Percentiles rank a stretch among this genome's conserved stretches.
phyloP scores from a whole-genome alignment of 2,329 filamentous ascomycete species.

The Diaporthe nobilis region DNA sequence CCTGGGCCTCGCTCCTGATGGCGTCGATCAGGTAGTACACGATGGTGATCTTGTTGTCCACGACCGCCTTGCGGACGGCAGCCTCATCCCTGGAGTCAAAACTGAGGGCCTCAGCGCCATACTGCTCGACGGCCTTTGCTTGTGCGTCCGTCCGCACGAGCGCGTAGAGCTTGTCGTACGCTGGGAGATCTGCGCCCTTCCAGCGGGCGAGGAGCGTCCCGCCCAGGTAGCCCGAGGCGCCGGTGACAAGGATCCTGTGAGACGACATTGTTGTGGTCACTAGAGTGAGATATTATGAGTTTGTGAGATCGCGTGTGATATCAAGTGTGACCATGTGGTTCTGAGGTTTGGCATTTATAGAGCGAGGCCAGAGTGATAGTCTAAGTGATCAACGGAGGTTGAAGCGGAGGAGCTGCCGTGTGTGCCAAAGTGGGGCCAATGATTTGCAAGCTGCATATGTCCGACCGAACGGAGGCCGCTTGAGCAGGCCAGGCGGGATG shows the following conservation, averaged over 20 bases:
- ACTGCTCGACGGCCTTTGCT: slow-evolving; percentile 58
- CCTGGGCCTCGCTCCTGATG: slow-evolving; percentile 49
- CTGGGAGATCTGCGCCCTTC: slow-evolving; percentile 53
- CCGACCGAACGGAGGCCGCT: slow-evolving; percentile 35
- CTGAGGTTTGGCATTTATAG: neutral
- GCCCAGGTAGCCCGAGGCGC: slow-evolving; percentile 67
- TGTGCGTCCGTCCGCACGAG: slow-evolving; percentile 62
- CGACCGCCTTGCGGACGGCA: slow-evolving; percentile 54
- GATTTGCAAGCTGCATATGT: slow-evolving; percentile 24
- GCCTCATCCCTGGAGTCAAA: slow-evolving; percentile 56
- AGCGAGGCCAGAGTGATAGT: neutral
- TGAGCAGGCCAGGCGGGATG: neutral
- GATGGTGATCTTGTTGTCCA: slow-evolving; percentile 60
- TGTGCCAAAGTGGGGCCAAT: neutral
- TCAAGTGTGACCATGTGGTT: neutral
- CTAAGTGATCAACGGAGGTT: neutral
- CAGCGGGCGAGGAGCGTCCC: slow-evolving; percentile 61
- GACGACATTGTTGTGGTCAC: slow-evolving; percentile 24
- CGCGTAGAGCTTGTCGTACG: slow-evolving; percentile 60
- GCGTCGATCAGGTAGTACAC: slow-evolving; percentile 64
- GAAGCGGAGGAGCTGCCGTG: neutral
- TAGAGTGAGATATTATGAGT: neutral
- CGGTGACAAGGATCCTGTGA: slow-evolving; percentile 61
- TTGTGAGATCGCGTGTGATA: neutral
- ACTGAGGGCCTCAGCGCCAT: slow-evolving; percentile 57